Percentiles rank a stretch among this genome's conserved stretches.
Evolutionary conservation across 1,284 basidiomycete genomes (phyloP).

Genomic region (Schizophyllum amplum): DNA sequence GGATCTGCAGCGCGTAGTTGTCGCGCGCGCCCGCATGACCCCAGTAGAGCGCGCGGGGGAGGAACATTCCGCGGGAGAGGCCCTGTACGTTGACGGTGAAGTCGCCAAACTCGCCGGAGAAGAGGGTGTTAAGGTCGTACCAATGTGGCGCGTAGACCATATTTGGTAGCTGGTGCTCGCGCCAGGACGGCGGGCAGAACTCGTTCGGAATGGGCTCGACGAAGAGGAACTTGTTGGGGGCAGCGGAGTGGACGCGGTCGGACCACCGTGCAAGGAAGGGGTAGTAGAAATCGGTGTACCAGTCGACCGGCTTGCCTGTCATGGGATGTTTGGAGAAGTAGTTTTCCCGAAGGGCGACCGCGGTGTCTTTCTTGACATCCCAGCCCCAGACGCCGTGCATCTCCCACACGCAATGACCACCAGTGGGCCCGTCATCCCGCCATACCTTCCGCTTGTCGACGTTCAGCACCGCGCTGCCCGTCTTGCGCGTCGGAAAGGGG

Average conservation of each 20-base stretch:
- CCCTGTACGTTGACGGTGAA: constrained; percentile 90
- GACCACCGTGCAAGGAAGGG: constrained; percentile 77
- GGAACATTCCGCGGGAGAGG: constrained; percentile 79
- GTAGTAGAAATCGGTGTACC: constrained; percentile 82
- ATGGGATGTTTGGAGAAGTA: constrained; percentile 75
- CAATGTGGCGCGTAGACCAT: constrained; percentile 91
- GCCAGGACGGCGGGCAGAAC: constrained; percentile 31
- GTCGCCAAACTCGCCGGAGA: constrained; percentile 72
- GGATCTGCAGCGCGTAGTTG: constrained; percentile 78
- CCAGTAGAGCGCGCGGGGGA: constrained; percentile 76
- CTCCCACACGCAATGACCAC: constrained; percentile 78
- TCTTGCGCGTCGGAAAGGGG: constrained; percentile 72
- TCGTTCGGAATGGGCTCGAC: constrained; percentile 89
- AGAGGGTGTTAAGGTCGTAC: constrained; percentile 87
- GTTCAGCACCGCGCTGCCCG: constrained; percentile 52
- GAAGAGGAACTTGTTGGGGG: constrained; percentile 63
- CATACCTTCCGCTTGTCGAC: constrained; percentile 52
- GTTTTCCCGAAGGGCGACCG: constrained; percentile 75
- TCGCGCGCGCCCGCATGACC: constrained; percentile 72
- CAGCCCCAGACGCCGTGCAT: constrained; percentile 93
- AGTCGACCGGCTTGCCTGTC: constrained; percentile 63
- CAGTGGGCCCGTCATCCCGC: constrained; percentile 62
- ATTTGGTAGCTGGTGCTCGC: constrained; percentile 51
- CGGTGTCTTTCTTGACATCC: constrained; percentile 61
- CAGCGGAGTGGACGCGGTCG: constrained; percentile 46